A percentile compares a stretch with the other conserved stretches of the same genome.
Conservation (phyloP, 495 filamentous ascomycete species). For the Tricharina praecox region DNA sequence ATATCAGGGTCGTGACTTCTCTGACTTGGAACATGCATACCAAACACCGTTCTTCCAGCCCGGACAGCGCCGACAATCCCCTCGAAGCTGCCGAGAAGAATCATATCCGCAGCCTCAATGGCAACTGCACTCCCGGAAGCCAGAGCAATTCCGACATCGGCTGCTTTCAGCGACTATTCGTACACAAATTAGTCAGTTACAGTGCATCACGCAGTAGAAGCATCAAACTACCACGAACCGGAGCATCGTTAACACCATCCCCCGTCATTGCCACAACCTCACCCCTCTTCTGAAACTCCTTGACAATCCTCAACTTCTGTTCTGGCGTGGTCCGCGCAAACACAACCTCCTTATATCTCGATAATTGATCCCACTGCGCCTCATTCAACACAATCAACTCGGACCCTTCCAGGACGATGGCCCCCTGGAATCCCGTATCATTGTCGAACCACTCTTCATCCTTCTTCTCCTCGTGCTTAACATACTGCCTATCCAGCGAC, state of each 20-base stretch:
- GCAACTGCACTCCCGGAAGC: slow-evolving; percentile 42
- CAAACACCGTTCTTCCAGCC: slow-evolving; percentile 41
- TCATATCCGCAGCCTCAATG: slow-evolving; percentile 55
- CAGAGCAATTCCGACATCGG: slow-evolving; percentile 39
- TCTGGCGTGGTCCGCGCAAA: slow-evolving; percentile 59
- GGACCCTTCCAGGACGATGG: slow-evolving; percentile 39
- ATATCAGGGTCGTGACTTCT: too few species aligned
- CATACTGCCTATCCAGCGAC: slow-evolving; percentile 17
- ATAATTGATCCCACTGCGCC: slow-evolving; percentile 41
- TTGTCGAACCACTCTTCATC: slow-evolving; percentile 13
- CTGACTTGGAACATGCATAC: too few species aligned
- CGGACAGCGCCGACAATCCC: slow-evolving; percentile 50
- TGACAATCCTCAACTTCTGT: slow-evolving; percentile 59
- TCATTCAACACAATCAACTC: slow-evolving; percentile 41
- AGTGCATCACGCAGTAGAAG: background rate
- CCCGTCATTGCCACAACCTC: slow-evolving; percentile 36
- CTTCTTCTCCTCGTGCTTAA: slow-evolving; percentile 2
- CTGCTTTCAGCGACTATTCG: slow-evolving; percentile 35
- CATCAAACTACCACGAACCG: slow-evolving; percentile 10
- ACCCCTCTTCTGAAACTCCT: slow-evolving; percentile 42
- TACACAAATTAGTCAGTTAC: background rate
- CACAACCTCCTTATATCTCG: slow-evolving; percentile 43
- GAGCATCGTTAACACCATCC: slow-evolving; percentile 44
- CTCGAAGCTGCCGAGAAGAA: slow-evolving; percentile 48
- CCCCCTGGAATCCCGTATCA: slow-evolving; percentile 7